Conservation (phyloP, 1,284 basidiomycete genomes). For the Tylopilus microsporus region DNA sequence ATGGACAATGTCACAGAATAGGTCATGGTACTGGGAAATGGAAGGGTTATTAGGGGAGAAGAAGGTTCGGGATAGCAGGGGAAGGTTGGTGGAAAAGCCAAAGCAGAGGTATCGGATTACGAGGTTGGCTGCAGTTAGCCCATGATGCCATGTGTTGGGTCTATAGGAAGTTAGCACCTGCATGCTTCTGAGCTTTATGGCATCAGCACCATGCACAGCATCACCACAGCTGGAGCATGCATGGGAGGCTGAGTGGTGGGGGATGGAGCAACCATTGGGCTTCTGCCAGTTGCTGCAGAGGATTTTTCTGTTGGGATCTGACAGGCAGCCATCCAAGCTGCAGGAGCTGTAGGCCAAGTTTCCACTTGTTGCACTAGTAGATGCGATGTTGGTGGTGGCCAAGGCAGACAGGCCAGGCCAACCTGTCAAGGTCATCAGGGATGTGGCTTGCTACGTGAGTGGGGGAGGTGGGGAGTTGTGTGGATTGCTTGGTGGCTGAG, state of each 20-base stretch:
- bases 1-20: too few species aligned
- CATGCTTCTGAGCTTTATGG: background rate
- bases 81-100: background rate
- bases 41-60: background rate
- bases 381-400: background rate
- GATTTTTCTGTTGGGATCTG: background rate
- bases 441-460: too few species aligned
- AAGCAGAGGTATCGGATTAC: background rate
- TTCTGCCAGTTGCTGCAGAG: too few species aligned
- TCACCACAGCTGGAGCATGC: background rate
- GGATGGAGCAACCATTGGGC: too few species aligned
- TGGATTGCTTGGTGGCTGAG: too few species aligned
- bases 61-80: background rate
- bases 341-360: background rate
- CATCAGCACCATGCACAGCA: background rate
- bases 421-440: background rate
- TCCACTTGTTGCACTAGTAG: background rate
- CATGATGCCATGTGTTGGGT: background rate
- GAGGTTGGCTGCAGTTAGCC: background rate
- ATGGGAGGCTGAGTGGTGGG: too few species aligned
- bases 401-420: background rate
- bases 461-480: too few species aligned
- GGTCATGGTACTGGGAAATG: background rate
- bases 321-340: background rate
- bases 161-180: background rate